phyloP scores from a whole-genome alignment of 352 stramenopile species.

The Blastocystis sp. region DNA sequence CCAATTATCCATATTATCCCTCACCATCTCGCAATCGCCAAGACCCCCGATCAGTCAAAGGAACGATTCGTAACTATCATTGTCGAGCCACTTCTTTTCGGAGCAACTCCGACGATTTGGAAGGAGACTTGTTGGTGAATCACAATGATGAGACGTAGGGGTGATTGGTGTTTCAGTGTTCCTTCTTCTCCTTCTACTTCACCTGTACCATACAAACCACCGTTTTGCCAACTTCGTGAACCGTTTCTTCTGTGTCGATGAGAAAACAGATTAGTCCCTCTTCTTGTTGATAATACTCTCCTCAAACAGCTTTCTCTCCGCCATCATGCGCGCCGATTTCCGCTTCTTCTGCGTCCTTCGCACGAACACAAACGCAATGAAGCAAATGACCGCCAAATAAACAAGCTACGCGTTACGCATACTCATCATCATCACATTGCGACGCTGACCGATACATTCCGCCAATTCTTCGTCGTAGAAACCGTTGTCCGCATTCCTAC shows the following conservation, averaged over 20 bases:
- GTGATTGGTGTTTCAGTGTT: not conserved
- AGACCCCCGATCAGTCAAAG: not conserved
- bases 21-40: not conserved
- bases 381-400: not conserved
- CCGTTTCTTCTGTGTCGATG: not conserved
- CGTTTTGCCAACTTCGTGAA: not conserved
- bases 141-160: not conserved
- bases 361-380: not conserved
- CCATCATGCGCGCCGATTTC: not conserved
- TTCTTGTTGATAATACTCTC: not conserved
- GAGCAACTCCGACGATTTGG: not conserved
- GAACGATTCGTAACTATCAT: not conserved
- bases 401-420: not conserved
- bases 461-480: not conserved
- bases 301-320: not conserved
- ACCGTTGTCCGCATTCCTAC: not conserved
- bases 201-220: not conserved
- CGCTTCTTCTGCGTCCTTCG: not conserved
- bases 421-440: not conserved
- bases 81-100: not conserved
- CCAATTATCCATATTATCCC: conserved; percentile 26
- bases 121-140: not conserved
- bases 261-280: not conserved
- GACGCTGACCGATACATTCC: not conserved
- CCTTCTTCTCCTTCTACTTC: not conserved